Percentiles rank a stretch among this genome's conserved stretches.
Conservation (phyloP, 306 rosid genomes). For the Vachellia pachyceras region DNA sequence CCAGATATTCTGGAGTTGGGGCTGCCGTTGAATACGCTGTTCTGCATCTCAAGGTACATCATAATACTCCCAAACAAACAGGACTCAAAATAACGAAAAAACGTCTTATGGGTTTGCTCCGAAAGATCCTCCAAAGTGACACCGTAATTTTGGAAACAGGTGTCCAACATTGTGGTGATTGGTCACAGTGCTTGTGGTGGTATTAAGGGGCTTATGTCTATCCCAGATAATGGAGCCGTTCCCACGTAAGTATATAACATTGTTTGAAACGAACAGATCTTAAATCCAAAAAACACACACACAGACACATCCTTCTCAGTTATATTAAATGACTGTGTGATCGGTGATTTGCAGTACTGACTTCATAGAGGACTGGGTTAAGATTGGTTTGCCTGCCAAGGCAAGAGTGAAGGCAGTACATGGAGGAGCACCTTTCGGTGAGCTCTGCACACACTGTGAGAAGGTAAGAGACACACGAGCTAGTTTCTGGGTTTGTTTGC, state of each 20-base stretch:
- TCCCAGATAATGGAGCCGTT: conserved; percentile 61
- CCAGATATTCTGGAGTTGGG: conserved; percentile 70
- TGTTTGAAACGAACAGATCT: background rate
- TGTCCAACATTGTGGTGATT: conserved; percentile 67
- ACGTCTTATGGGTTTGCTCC: background rate
- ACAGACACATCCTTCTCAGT: background rate
- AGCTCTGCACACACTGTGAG: conserved; percentile 79
- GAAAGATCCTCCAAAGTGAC: background rate
- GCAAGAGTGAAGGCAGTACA: conserved; percentile 62
- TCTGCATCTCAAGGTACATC: conserved; percentile 81
- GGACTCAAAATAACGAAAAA: background rate
- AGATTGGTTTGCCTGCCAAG: conserved; percentile 76
- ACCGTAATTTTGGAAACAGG: conserved; percentile 46
- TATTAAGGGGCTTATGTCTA: conserved; percentile 84
- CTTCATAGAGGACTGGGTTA: conserved; percentile 94
- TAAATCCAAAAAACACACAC: background rate
- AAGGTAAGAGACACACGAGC: conserved; percentile 53
- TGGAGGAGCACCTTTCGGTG: conserved; percentile 49
- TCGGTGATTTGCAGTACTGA: conserved; percentile 56
- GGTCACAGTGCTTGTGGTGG: conserved; percentile 99
- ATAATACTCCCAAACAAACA: background rate
- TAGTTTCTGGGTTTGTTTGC: background rate
- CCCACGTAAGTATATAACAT: conserved; percentile 54
- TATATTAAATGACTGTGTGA: background rate
- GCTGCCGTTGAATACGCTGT: conserved; percentile 94